A percentile compares a stretch with the other conserved stretches of the same genome.
Evolutionary conservation across 1,139 yeast species (phyloP).

Genomic region (Scheffersomyces segobiensis): DNA sequence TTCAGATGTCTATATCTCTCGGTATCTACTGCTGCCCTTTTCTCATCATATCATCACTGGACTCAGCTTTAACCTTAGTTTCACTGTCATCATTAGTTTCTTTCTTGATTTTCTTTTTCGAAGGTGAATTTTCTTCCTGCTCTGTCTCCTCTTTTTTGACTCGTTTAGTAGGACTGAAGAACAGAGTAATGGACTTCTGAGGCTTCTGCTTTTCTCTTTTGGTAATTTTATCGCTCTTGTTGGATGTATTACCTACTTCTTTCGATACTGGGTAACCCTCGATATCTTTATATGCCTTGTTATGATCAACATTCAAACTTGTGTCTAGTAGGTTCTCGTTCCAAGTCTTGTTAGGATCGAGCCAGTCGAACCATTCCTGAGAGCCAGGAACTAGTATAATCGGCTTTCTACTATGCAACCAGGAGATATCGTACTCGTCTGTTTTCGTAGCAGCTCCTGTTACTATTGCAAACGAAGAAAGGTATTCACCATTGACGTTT

Average conservation of each 20-base stretch:
- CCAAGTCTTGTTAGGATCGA: conserved; percentile 49
- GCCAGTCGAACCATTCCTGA: conserved; percentile 61
- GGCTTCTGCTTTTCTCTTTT: conserved; percentile 19
- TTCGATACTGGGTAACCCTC: conserved; percentile 56
- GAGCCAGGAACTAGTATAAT: conserved; percentile 61
- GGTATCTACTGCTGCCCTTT: background rate
- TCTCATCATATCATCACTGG: background rate
- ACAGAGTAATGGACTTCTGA: conserved; percentile 28
- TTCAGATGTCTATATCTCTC: background rate
- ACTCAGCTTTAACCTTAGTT: background rate
- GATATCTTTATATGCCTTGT: conserved; percentile 43
- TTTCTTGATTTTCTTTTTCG: background rate
- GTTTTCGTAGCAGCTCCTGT: conserved; percentile 65
- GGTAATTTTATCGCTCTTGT: conserved; percentile 12
- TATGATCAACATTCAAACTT: conserved; percentile 35
- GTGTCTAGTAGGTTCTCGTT: conserved; percentile 33
- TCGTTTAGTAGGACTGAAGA: conserved; percentile 18
- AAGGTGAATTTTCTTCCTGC: conserved; percentile 4
- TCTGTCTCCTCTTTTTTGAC: conserved; percentile 4
- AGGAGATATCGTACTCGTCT: conserved; percentile 48
- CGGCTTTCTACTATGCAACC: conserved; percentile 83
- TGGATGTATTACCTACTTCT: conserved; percentile 62
- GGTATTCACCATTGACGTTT: conserved; percentile 19
- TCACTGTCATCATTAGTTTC: background rate
- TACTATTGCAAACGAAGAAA: conserved; percentile 66